phyloP scores from a whole-genome alignment of 78 protist species.

The Pigoraptor vietnamica region DNA sequence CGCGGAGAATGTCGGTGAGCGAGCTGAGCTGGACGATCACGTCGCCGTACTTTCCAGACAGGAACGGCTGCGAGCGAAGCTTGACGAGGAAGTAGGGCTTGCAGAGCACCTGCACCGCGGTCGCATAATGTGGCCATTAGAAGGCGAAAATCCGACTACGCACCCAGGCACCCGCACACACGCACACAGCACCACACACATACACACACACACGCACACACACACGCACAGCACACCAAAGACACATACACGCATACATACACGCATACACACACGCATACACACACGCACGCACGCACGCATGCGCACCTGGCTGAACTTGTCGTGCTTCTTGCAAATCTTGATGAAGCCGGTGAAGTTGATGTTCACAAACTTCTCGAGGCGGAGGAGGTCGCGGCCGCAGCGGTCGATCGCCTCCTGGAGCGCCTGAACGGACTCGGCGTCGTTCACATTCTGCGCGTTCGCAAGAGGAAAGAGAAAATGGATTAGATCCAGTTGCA shows the following conservation, averaged over 20 bases:
- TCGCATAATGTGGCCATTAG: too few relatives aligned
- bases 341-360: conserved; percentile 36
- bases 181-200: too few relatives aligned
- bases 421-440: background rate
- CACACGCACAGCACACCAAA: too few relatives aligned
- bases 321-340: conserved; percentile 45
- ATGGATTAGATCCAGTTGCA: too few relatives aligned
- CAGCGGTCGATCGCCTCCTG: background rate
- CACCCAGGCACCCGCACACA: too few relatives aligned
- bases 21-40: background rate
- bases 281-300: background rate
- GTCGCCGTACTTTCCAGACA: background rate
- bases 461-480: background rate
- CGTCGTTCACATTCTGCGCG: background rate
- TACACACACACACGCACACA: too few relatives aligned
- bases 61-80: conserved; percentile 10
- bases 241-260: too few relatives aligned
- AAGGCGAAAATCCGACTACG: too few relatives aligned
- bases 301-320: background rate
- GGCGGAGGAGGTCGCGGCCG: background rate
- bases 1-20: background rate
- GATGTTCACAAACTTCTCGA: background rate
- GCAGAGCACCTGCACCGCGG: too few relatives aligned
- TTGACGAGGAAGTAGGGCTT: background rate
- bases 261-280: too few relatives aligned